Evolutionary conservation across 2,329 filamentous ascomycete genomes (phyloP).

Genomic region (Lachnellula subtilissima): DNA sequence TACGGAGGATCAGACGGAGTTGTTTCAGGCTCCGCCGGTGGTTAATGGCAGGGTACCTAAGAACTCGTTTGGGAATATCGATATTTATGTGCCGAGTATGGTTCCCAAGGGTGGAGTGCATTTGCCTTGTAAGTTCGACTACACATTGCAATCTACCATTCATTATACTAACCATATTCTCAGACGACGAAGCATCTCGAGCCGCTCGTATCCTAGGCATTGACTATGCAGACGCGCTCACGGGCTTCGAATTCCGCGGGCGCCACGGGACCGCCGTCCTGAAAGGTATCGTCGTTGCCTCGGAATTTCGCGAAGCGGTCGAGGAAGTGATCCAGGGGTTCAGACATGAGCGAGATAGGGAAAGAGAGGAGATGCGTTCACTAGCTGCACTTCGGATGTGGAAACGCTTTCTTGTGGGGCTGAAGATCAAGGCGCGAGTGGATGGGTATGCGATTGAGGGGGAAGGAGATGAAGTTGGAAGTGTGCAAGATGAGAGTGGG

Average conservation of each 20-base stretch:
- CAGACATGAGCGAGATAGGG: conserved; percentile 58
- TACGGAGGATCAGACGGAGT: conserved; percentile 59
- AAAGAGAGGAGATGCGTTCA: conserved; percentile 59
- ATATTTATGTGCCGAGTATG: conserved; percentile 90
- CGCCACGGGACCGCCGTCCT: conserved; percentile 80
- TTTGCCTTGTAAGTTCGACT: conserved; percentile 47
- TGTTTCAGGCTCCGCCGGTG: conserved; percentile 73
- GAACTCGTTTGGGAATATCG: conserved; percentile 91
- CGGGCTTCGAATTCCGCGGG: conserved; percentile 83
- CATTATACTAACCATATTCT: conserved; percentile 30
- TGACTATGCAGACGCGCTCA: conserved; percentile 85
- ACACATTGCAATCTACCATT: not conserved
- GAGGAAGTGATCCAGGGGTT: conserved; percentile 64
- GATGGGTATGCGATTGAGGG: conserved; percentile 27
- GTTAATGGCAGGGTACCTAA: conserved; percentile 72
- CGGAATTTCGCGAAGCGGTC: conserved; percentile 67
- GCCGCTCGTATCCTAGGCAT: conserved; percentile 73
- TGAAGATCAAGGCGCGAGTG: conserved; percentile 45
- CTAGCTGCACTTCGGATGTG: conserved; percentile 61
- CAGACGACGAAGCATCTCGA: conserved; percentile 53
- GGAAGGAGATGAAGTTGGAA: conserved; percentile 39
- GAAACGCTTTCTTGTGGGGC: conserved; percentile 70
- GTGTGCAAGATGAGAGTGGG: conserved; percentile 59
- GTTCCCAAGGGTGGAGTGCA: conserved; percentile 77
- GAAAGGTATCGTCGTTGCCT: conserved; percentile 70